These are phyloP conservation scores for Xylaria multiplex DNA, from an alignment of 2,329 filamentous ascomycete species.

Conservation along the genomic window DNA sequence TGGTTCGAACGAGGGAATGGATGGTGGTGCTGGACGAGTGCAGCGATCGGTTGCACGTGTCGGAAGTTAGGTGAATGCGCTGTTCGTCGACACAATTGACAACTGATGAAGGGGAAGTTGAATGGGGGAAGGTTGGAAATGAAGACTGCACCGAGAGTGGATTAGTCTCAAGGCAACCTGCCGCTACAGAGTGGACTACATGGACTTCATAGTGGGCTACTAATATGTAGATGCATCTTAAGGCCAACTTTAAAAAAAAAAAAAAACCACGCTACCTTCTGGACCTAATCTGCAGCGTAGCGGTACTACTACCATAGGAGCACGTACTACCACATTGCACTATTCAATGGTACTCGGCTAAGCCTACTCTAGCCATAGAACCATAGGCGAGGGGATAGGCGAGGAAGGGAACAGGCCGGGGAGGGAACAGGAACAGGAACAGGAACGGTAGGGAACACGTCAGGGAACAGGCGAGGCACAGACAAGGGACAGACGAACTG, in stretches of 20 bases:
- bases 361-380: not conserved
- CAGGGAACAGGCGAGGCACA: no score
- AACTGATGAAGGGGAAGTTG: constrained; percentile 20
- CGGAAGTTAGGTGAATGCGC: constrained; percentile 1
- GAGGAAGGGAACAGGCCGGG: not conserved
- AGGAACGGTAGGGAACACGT: no score
- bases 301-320: not conserved
- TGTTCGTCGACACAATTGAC: constrained; percentile 11
- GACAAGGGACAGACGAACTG: no score
- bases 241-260: not conserved
- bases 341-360: not conserved
- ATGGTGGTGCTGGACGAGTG: not conserved
- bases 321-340: no score
- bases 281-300: not conserved
- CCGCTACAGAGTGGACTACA: not conserved
- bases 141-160: constrained; percentile 30
- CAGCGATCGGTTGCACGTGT: constrained; percentile 1
- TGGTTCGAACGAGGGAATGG: not conserved
- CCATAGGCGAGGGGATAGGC: not conserved
- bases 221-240: not conserved
- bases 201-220: not conserved
- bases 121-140: constrained; percentile 33
- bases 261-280: not conserved
- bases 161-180: constrained; percentile 8
- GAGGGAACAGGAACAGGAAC: no score